Percentiles rank a stretch among this genome's conserved stretches.
Evolutionary conservation across 1,284 basidiomycete species (phyloP).

Genomic region (Tilletiaria anomala): DNA sequence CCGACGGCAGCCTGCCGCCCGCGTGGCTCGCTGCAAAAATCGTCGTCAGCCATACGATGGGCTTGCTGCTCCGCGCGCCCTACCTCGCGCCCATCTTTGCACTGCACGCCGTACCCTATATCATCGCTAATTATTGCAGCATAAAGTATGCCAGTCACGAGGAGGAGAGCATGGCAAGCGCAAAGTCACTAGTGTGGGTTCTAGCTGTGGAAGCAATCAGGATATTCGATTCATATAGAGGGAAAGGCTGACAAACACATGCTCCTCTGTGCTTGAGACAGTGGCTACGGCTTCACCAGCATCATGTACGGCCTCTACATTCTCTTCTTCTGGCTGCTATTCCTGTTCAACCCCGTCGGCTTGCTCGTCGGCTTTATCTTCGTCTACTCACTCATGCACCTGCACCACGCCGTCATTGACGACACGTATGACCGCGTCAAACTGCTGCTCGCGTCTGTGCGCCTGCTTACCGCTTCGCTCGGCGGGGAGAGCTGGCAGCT

Average conservation of each 20-base stretch:
- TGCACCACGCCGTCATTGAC: conserved; percentile 9
- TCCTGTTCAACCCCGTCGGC: conserved; percentile 17
- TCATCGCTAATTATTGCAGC: conserved; percentile 4
- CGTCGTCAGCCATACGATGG: neutral
- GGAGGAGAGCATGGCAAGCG: conserved; percentile 12
- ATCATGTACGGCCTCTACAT: conserved; percentile 11
- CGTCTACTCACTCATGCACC: conserved; percentile 11
- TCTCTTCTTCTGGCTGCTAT: conserved; percentile 12
- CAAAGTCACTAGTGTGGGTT: conserved; percentile 13
- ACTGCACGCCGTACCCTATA: conserved; percentile 7
- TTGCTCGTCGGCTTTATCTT: conserved; percentile 12
- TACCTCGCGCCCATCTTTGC: conserved; percentile 4
- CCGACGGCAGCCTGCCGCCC: neutral
- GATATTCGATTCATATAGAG: too few relatives aligned
- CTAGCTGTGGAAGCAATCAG: too few relatives aligned
- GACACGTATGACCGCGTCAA: conserved; percentile 1
- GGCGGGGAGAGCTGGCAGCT: neutral
- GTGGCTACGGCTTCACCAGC: neutral
- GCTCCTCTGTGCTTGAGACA: too few relatives aligned
- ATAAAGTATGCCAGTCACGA: conserved; percentile 6
- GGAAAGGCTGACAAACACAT: too few relatives aligned
- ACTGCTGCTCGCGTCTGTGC: neutral
- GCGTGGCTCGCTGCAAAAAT: too few relatives aligned
- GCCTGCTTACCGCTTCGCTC: neutral
- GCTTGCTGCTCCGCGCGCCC: neutral